Base-by-base conservation (phyloP, 495 filamentous ascomycete genomes). In the Chaetomium tenue region DNA sequence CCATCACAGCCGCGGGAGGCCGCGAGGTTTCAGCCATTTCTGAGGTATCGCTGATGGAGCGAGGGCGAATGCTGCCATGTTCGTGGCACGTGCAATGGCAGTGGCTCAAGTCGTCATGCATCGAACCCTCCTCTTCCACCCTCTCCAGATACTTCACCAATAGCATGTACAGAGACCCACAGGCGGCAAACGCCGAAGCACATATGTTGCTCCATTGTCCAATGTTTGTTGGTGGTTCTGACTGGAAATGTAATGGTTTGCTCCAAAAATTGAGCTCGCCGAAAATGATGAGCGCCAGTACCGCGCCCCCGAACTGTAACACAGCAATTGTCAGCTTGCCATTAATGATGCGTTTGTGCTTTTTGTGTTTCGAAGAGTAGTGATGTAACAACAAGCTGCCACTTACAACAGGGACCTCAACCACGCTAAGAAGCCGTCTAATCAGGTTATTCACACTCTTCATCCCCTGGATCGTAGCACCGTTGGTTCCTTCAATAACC, bases 211-310 rank as follows among this genome's bases (percentile, higher is more conserved):
- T 79, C 85, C 84, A 87, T 73, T 87, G 82, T 20, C 79, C 82
- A 65, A 87, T 75, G 51, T 80, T 84, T 7, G 69, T 63, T 9
- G 86, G 80, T 0, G 82, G 82, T 66, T 88, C 85, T 0, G 83
- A 86, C 51, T 86, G 79, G 66, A 81, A 84, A 0, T 42, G 56
- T 23, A 87, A 77, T 58, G 77, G 77, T 0, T 3, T 0, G 58
- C 82, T 87, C 65, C 73, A 86, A 65, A 88, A 86, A 63, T 88
- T 88, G 63, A 72, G 73, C 65, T 87, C 86, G 13, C 86, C 85
- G 9, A 81, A 71, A 23, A 83, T 68, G 57, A 88, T 70, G 55
- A 88, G 81, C 3, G 79, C 81, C 9, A 86, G 55, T 5, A 87
- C 81, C 18, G 80, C 83, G 53, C 74, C 82, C 39, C 71, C 75